Percentiles rank a stretch among this genome's conserved stretches.
Conservation (phyloP, 1,284 basidiomycete species). For the Malassezia globosa region DNA sequence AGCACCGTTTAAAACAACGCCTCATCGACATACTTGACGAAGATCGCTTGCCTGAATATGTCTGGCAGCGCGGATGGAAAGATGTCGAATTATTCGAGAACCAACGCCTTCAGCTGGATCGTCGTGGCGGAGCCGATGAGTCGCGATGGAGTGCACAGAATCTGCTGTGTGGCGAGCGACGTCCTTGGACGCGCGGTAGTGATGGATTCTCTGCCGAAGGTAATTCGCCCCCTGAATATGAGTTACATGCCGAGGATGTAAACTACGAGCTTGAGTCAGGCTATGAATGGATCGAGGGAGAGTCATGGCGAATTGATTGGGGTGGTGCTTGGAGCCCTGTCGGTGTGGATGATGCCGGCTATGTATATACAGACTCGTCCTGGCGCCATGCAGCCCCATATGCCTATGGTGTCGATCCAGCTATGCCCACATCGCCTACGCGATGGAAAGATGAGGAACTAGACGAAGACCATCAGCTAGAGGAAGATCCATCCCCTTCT, state of each 20-base stretch:
- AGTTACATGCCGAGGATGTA: not conserved
- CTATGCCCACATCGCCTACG: not conserved
- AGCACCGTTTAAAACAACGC: conserved; percentile 20
- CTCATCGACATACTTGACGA: conserved; percentile 26
- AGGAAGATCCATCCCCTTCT: not conserved
- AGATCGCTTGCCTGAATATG: conserved; percentile 36
- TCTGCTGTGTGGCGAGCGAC: conserved; percentile 24
- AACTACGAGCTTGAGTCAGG: conserved; percentile 26
- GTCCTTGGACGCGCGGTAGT: conserved; percentile 36
- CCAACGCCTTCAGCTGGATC: conserved; percentile 22
- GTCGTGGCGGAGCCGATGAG: conserved; percentile 17
- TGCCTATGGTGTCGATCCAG: conserved; percentile 26
- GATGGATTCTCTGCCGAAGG: conserved; percentile 31
- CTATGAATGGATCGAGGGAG: conserved; percentile 41
- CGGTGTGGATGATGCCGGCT: conserved; percentile 40
- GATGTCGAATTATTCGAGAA: conserved; percentile 44
- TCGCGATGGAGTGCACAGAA: conserved; percentile 27
- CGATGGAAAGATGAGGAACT: not conserved
- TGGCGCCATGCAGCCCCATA: conserved; percentile 43
- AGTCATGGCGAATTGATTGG: conserved; percentile 47
- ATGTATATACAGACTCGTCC: conserved; percentile 39
- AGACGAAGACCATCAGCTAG: conserved; percentile 3
- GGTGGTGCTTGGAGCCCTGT: conserved; percentile 39
- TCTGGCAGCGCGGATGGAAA: conserved; percentile 40
- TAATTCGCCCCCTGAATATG: not conserved